Base-by-base conservation (phyloP, 495 filamentous ascomycete species). In the Penicillium lividum region DNA sequence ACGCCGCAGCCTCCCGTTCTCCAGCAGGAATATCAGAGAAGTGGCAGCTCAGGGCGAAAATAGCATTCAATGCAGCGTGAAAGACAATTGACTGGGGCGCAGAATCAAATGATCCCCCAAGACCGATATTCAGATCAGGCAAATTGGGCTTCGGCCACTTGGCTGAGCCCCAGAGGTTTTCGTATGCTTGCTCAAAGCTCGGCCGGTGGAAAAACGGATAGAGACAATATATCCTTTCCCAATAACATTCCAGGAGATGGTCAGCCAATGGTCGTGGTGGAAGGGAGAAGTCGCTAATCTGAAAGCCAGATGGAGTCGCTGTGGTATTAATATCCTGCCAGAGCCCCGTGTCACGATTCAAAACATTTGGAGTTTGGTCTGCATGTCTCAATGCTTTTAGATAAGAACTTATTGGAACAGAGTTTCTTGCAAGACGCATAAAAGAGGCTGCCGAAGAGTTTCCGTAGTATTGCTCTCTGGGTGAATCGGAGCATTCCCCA, bases 121-220 rank as follows among this genome's bases (percentile, higher is more conserved):
- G 68, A 3, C 76, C 77, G 25, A 80, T 72, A 28, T 69, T 69
- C 29, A 70, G 60, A 9, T 71, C 58, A 3, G 51, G 67, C 30
- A 64, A 58, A 36, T 50, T 43, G 4, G 57, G 48, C 6, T 52
- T 69, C 7, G 63, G 50, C 52, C 71, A 59, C 9, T 69, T 66
- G 1, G 62, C 50, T 0, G 71, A 57, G 2, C 56, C 56, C 79
- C 77, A 80, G 4, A 81, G 64, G 44, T 68, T 75, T 22, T 74
- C 68, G 51, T 80, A 80, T 3, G 74, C 77, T 11, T 60, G 59
- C 47, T 76, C 57, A 50, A 82, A 79, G 16, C 68, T 72, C 0
- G 73, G 73, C 6, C 75, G 74, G 58, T 82, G 71, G 43, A 80
- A 74, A 53, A 80, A 74, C 0, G 79, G 78, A 51, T 78, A 78